Conservation (phyloP, 345 rosid species). For the Sonneratia alba region DNA sequence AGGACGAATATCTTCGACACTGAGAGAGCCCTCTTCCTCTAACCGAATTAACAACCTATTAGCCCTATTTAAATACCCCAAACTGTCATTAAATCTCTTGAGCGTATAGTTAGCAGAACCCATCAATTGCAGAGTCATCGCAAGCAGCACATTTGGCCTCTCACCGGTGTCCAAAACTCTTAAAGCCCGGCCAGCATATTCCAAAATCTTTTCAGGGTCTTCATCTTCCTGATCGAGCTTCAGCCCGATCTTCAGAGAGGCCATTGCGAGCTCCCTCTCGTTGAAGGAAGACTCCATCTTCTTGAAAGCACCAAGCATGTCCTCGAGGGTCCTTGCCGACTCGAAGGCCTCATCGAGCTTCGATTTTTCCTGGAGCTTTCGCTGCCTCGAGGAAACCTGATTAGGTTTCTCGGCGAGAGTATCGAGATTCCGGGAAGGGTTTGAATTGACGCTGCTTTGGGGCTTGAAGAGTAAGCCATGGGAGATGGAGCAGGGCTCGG, state of each 20-base stretch:
- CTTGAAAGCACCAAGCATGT: slow-evolving; percentile 60
- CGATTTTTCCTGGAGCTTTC: slow-evolving; percentile 42
- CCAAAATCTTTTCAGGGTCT: slow-evolving; percentile 56
- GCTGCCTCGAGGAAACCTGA: slow-evolving; percentile 44
- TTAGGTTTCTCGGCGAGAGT: slow-evolving; percentile 41
- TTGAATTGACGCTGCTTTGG: slow-evolving; percentile 24
- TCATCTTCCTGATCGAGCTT: slow-evolving; percentile 83
- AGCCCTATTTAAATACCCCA: slow-evolving; percentile 71
- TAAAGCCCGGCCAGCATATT: slow-evolving; percentile 62
- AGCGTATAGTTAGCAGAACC: slow-evolving; percentile 63
- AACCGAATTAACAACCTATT: slow-evolving; percentile 52
- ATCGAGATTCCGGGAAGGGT: slow-evolving; percentile 36
- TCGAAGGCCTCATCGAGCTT: slow-evolving; percentile 83
- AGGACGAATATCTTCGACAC: slow-evolving; percentile 50
- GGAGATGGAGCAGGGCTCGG: slow-evolving; percentile 24
- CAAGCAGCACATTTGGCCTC: slow-evolving; percentile 42
- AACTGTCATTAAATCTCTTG: slow-evolving; percentile 67
- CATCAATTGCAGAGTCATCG: slow-evolving; percentile 70
- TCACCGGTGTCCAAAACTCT: slow-evolving; percentile 43
- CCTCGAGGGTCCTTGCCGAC: slow-evolving; percentile 63
- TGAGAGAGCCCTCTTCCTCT: slow-evolving; percentile 38
- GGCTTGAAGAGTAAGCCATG: slow-evolving; percentile 23
- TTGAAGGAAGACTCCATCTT: slow-evolving; percentile 66
- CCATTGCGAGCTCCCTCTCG: slow-evolving; percentile 65
- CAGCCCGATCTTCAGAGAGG: slow-evolving; percentile 68